Percentiles rank a stretch among this genome's conserved stretches.
phyloP scores from a whole-genome alignment of 805 yeast species.

The Nakazawaea populi region DNA sequence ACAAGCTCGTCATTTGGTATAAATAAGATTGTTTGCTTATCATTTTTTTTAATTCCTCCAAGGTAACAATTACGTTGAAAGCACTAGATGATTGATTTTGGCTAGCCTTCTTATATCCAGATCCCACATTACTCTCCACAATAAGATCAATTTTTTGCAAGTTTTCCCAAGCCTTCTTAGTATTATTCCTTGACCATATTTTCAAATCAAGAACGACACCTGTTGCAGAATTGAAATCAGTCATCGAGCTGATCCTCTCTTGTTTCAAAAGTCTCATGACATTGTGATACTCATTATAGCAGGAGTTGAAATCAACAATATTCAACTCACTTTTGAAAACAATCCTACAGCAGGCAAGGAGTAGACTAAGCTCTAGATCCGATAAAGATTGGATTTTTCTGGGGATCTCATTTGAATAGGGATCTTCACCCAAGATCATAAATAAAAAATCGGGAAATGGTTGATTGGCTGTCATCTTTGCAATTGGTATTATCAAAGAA shows the following conservation, averaged over 20 bases:
- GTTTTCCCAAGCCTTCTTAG: constrained; percentile 8
- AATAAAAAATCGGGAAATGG: constrained; percentile 19
- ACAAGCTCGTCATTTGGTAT: constrained; percentile 2
- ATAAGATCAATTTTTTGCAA: constrained; percentile 2
- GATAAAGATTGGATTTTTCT: constrained; percentile 39
- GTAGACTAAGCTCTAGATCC: constrained; percentile 62
- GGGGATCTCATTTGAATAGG: constrained; percentile 3
- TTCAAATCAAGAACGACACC: constrained; percentile 38
- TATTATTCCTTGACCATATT: constrained; percentile 54
- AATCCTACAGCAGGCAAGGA: constrained; percentile 73
- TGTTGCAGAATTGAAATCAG: constrained; percentile 23
- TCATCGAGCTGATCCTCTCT: constrained; percentile 22
- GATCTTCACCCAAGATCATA: constrained; percentile 4
- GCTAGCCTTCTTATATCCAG: neutral
- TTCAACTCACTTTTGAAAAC: constrained; percentile 50
- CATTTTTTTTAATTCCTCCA: constrained; percentile 8
- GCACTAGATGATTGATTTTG: constrained; percentile 6
- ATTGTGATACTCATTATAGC: constrained; percentile 66
- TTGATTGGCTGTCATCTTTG: constrained; percentile 21
- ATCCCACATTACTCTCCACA: neutral
- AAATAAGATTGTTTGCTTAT: neutral
- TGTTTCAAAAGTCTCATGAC: constrained; percentile 42
- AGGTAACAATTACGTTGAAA: constrained; percentile 2
- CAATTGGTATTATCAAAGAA: constrained; percentile 36
- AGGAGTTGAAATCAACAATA: constrained; percentile 69